A percentile compares a stretch with the other conserved stretches of the same genome.
These are phyloP conservation scores for Candida maltosa DNA, from an alignment of 805 yeast species.

Conservation along the genomic window DNA sequence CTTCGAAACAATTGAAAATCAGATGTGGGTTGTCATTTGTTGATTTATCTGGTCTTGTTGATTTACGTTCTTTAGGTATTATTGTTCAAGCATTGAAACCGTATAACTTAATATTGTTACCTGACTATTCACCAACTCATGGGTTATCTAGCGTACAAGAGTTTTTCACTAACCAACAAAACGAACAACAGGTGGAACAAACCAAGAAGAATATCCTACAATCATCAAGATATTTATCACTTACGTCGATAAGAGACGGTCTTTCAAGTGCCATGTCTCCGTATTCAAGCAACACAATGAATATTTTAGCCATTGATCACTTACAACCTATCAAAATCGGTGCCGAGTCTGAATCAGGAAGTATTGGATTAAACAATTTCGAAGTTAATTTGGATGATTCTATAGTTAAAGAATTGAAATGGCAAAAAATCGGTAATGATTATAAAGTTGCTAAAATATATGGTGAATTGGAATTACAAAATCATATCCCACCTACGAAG, in stretches of 20 bases:
- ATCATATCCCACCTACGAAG: conserved; percentile 12
- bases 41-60: conserved; percentile 82
- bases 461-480: conserved; percentile 53
- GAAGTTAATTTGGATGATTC: conserved; percentile 69
- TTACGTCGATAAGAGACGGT: conserved; percentile 29
- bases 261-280: conserved; percentile 12
- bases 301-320: conserved; percentile 24
- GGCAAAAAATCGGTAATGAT: conserved; percentile 85
- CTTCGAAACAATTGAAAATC: conserved; percentile 38
- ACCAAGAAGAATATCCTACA: conserved; percentile 15
- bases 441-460: conserved; percentile 77
- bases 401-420: conserved; percentile 56
- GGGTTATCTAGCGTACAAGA: conserved; percentile 25
- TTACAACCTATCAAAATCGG: conserved; percentile 48
- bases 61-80: conserved; percentile 73
- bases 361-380: conserved; percentile 34
- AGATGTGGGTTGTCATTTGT: conserved; percentile 73
- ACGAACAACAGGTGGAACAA: conserved; percentile 21
- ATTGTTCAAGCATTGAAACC: conserved; percentile 81
- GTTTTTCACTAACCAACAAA: conserved; percentile 29
- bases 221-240: conserved; percentile 26
- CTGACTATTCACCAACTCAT: conserved; percentile 37
- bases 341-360: conserved; percentile 38
- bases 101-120: conserved; percentile 57
- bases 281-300: conserved; percentile 21